A percentile compares a stretch with the other conserved stretches of the same genome.
Evolutionary conservation across 148 eudicot species (phyloP).

Genomic region (Tetragonia tetragonoides): DNA sequence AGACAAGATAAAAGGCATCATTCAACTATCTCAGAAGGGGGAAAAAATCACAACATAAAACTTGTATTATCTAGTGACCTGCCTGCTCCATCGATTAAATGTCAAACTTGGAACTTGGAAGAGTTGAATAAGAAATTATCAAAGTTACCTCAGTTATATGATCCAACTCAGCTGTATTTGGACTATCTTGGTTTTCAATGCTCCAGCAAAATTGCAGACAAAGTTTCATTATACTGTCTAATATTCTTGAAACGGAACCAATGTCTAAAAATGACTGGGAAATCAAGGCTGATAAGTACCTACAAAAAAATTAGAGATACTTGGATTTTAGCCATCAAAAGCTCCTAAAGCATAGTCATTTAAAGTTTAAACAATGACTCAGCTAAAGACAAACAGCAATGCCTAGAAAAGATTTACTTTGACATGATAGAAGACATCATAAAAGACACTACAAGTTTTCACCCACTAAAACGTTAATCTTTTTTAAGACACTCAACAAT

Average conservation of each 20-base stretch:
- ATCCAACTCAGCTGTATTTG: conserved; percentile 68
- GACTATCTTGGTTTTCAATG: conserved; percentile 79
- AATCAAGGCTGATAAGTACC: conserved; percentile 94
- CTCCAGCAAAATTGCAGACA: conserved; percentile 96
- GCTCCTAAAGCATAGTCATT: not conserved
- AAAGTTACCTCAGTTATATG: conserved; percentile 80
- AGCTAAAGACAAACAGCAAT: not conserved
- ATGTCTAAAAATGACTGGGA: conserved; percentile 98
- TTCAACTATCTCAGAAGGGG: no score
- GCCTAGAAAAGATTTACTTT: not conserved
- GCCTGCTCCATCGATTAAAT: not conserved
- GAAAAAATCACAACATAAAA: not conserved
- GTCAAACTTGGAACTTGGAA: not conserved
- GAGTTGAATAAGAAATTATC: not conserved
- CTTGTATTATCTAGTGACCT: not conserved
- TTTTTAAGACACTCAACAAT: not conserved
- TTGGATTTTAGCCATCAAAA: not conserved
- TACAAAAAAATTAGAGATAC: conserved; percentile 34
- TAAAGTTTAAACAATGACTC: not conserved
- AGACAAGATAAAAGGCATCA: not conserved
- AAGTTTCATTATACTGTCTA: conserved; percentile 92
- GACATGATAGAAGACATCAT: not conserved
- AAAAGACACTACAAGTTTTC: not conserved
- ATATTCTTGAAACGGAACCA: conserved; percentile 93
- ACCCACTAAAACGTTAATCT: not conserved